Percentiles rank a stretch among this genome's conserved stretches.
phyloP scores from a whole-genome alignment of 805 yeast species.

The Ogataea pignaliae region DNA sequence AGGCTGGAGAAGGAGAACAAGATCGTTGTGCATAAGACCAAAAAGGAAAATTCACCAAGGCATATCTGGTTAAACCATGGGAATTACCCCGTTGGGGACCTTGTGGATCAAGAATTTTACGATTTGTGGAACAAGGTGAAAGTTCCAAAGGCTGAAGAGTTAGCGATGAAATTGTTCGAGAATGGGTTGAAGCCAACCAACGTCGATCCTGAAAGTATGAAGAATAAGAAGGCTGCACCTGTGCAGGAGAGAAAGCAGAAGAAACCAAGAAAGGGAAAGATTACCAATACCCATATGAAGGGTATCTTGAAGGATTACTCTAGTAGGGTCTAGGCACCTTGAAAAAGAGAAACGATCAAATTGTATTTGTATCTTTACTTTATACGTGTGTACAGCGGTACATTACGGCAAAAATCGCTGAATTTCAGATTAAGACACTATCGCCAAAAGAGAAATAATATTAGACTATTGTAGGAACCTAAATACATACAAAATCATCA shows the following conservation, averaged over 20 bases:
- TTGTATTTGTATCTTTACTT: neutral
- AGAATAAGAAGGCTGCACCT: conserved; percentile 52
- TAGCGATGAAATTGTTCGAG: conserved; percentile 72
- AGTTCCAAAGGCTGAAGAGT: conserved; percentile 76
- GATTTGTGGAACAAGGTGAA: conserved; percentile 75
- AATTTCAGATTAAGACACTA: no score
- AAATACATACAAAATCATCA: neutral
- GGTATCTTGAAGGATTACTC: conserved; percentile 87
- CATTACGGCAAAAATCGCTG: neutral
- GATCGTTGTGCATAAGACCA: conserved; percentile 79
- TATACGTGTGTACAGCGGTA: no score
- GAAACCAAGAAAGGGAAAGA: conserved; percentile 88
- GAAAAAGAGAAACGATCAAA: neutral
- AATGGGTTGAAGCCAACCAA: conserved; percentile 95
- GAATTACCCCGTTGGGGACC: conserved; percentile 47
- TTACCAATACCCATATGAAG: conserved; percentile 95
- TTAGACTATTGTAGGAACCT: neutral
- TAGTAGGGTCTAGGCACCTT: conserved; percentile 26
- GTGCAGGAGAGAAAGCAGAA: conserved; percentile 72
- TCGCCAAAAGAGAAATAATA: no score
- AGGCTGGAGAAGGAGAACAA: conserved; percentile 74
- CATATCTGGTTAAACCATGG: conserved; percentile 83
- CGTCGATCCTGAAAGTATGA: conserved; percentile 94
- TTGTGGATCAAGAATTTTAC: conserved; percentile 77
- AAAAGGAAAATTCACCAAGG: conserved; percentile 91